Percentiles rank a stretch among this genome's conserved stretches.
These are phyloP conservation scores for Hebeloma cylindrosporum DNA, from an alignment of 768 basidiomycete species.

Conservation along the genomic window DNA sequence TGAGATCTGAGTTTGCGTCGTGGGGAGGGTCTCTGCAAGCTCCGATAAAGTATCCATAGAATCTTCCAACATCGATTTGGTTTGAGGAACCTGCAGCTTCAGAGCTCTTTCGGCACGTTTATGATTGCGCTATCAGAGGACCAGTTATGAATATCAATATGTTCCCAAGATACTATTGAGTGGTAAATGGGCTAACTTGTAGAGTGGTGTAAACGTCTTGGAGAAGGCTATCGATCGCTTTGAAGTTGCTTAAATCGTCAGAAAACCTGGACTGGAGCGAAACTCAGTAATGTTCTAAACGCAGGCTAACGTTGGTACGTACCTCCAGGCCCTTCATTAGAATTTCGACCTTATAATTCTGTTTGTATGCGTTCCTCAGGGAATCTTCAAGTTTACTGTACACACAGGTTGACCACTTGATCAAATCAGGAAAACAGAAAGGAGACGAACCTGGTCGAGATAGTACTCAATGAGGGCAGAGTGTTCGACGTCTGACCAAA, in stretches of 20 bases:
- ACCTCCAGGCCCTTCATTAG: constrained; percentile 67
- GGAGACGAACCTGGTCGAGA: constrained; percentile 26
- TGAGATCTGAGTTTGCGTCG: constrained; percentile 57
- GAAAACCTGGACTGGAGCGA: constrained; percentile 56
- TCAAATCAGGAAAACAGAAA: not conserved
- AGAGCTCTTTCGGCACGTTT: constrained; percentile 60
- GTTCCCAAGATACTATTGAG: not conserved
- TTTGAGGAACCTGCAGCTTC: constrained; percentile 59
- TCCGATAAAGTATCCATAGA: constrained; percentile 58
- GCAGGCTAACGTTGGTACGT: constrained; percentile 6
- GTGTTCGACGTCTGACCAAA: constrained; percentile 16
- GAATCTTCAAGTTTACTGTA: constrained; percentile 47
- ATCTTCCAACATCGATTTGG: constrained; percentile 58
- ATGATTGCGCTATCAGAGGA: constrained; percentile 47
- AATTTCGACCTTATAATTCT: constrained; percentile 48
- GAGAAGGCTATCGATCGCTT: constrained; percentile 68
- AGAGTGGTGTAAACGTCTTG: constrained; percentile 63
- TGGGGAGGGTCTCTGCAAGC: constrained; percentile 60
- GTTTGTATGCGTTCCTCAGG: constrained; percentile 46
- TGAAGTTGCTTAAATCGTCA: constrained; percentile 72
- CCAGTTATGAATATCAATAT: not conserved
- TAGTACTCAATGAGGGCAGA: constrained; percentile 11
- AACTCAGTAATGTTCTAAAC: constrained; percentile 4
- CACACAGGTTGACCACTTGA: constrained; percentile 4
- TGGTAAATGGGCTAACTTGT: constrained; percentile 42